Evolutionary conservation across 2,329 filamentous ascomycete species (phyloP), one percentile per base, ranked within the genome.

Genomic region (Parascedosporium putredinis): DNA sequence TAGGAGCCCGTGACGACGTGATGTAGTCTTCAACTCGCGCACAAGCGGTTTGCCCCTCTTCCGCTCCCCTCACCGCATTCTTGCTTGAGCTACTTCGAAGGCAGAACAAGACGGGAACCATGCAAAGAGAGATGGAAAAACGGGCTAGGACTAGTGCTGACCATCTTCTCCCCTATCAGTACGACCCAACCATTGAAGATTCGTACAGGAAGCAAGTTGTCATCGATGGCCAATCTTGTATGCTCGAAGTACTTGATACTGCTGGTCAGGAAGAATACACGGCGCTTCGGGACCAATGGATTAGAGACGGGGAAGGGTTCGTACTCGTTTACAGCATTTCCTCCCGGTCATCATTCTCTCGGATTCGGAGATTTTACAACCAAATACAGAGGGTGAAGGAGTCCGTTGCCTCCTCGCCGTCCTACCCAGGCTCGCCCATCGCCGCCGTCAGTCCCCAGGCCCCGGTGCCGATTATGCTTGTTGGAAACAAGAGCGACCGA

Each of bases 211-310:
- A 91, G 70, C 86, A 90, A 66, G 85, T 90, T 53, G 86, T 95
- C 63, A 97, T 97, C 67, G 93, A 97, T 64, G 80, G 83, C 54
- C 88, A 95, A 67, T 89, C 90, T 42, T 96, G 90, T 73, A 96
- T 96, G 90, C 81, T 96, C 61, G 91, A 97, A 68, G 89, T 95
- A 45, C 79, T 96, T 60, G 93, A 98, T 70, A 98, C 93, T 50
- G 93, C 93, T 48, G 93, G 93, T 51, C 93, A 98, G 67, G 93
- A 98, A 71, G 93, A 98, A 71, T 98, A 97, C 70, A 96, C 91
- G 55, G 93, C 93, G 44, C 73, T 97, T 60, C 80, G 93, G 62
- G 93, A 97, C 66, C 93, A 97, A 72, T 97, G 91, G 91, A 97
- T 97, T 66, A 83, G 93, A 59, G 91, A 97, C 63, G 91, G 93